Percentiles rank a stretch among this genome's conserved stretches.
Evolutionary conservation across 2,329 filamentous ascomycete species (phyloP).

Genomic region (Clonostachys chloroleuca): DNA sequence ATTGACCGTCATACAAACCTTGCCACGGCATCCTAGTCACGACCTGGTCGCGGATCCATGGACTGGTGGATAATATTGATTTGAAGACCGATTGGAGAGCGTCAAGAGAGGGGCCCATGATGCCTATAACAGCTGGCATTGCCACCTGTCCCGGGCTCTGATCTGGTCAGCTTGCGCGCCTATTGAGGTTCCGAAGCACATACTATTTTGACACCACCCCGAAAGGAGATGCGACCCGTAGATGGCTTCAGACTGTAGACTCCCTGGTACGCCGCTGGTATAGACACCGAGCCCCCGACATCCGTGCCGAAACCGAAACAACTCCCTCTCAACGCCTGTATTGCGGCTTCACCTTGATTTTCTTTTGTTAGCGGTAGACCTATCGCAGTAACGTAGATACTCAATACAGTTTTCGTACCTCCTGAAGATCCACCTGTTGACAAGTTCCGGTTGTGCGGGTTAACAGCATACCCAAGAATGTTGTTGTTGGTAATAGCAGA

Average conservation of each 20-base stretch:
- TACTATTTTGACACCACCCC: neutral
- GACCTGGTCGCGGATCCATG: neutral
- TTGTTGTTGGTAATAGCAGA: conserved; percentile 38
- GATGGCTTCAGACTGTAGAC: conserved; percentile 57
- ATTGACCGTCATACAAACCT: too few relatives aligned
- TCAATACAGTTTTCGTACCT: conserved; percentile 29
- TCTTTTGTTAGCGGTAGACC: too few relatives aligned
- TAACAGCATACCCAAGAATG: conserved; percentile 57
- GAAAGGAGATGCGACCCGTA: conserved; percentile 7
- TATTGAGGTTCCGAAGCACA: too few relatives aligned
- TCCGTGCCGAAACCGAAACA: conserved; percentile 88
- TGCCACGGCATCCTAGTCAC: neutral
- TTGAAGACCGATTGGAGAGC: neutral
- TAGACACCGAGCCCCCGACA: conserved; percentile 82
- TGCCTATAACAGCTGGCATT: neutral
- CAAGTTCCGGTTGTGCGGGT: conserved; percentile 56
- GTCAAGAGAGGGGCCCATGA: neutral
- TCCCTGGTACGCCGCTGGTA: conserved; percentile 86
- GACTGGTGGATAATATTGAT: neutral
- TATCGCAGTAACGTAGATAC: too few relatives aligned
- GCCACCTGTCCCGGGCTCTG: neutral
- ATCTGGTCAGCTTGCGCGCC: too few relatives aligned
- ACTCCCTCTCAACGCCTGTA: conserved; percentile 76
- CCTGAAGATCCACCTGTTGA: conserved; percentile 82
- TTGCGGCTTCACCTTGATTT: conserved; percentile 69